A percentile compares a stretch with the other conserved stretches of the same genome.
These are phyloP conservation scores for Malus asiatica DNA, from an alignment of 306 rosid species.

Conservation along the genomic window DNA sequence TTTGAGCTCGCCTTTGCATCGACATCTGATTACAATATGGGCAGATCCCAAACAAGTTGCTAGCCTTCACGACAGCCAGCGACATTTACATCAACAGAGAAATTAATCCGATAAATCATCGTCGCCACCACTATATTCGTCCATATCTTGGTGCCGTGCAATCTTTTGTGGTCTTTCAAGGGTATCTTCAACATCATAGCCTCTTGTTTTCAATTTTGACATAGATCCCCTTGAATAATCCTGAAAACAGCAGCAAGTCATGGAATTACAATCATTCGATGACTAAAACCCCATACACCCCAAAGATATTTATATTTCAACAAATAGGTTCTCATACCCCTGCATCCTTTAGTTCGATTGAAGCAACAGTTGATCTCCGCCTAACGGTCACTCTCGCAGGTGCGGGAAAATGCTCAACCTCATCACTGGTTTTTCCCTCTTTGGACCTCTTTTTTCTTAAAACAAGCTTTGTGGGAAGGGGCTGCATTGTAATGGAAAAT, in stretches of 20 bases:
- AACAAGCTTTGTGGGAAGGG: constrained; percentile 87
- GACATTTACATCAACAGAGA: constrained; percentile 16
- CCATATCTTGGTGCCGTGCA: constrained; percentile 46
- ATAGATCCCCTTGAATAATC: constrained; percentile 51
- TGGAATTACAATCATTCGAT: not conserved
- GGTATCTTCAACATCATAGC: constrained; percentile 58
- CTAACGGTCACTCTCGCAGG: constrained; percentile 82
- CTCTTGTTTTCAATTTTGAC: constrained; percentile 34
- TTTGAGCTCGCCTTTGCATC: constrained; percentile 13
- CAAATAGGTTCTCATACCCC: constrained; percentile 45
- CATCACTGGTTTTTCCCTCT: constrained; percentile 82
- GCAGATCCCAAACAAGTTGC: not conserved
- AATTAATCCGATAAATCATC: constrained; percentile 79
- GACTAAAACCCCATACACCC: not conserved
- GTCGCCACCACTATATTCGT: constrained; percentile 77
- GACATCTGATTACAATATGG: constrained; percentile 8
- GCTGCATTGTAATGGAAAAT: constrained; percentile 43
- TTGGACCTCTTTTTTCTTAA: constrained; percentile 85
- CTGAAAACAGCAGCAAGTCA: constrained; percentile 41
- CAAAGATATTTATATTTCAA: not conserved
- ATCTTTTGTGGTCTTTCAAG: constrained; percentile 53
- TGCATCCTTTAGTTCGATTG: constrained; percentile 64
- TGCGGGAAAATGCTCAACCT: constrained; percentile 73
- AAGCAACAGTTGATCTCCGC: constrained; percentile 62
- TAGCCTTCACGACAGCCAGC: constrained; percentile 12